Evolutionary conservation across 306 rosid genomes (phyloP), one percentile per base, ranked within the genome.

Genomic region (Begonia fuchsioides): DNA sequence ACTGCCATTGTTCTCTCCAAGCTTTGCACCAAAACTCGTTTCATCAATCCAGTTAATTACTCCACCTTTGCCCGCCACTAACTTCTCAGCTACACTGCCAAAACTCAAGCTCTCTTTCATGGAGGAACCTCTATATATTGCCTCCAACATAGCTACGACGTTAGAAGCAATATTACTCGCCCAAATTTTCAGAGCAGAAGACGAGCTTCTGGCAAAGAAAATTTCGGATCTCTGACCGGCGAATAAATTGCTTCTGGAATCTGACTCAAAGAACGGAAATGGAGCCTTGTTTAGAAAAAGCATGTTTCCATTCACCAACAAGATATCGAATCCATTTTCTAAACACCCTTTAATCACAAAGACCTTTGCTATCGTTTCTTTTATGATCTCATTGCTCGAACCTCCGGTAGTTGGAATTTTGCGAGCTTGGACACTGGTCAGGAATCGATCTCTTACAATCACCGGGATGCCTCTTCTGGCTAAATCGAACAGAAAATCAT

Each of bases 391-490:
- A 10, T 48, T 52, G 40, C 32, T 54, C 35, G 76, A 66, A 47
- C 62, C 75, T 57, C 70, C 59, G 3, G 61, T 62, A 68, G 58
- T 49, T 49, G 50, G 32, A 17, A 17, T 58, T 61, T 84, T 76
- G 56, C 52, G 18, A 64, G 60, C 64, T 61, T 66, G 66, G 32
- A 70, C 44, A 60, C 74, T 66, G 50, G 43, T 66, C 58, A 76
- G 17, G 71, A 90, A 76, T 52, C 57, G 66, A 67, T 81, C 80
- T 13, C 67, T 68, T 47, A 54, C 53, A 49, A 90, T 76, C 59
- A 79, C 82, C 17, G 82, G 77, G 68, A 74, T 77, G 32, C 95
- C 97, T 73, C 90, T 76, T 67, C 95, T 81, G 32, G 84, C 76
- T 48, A 90, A 76, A 65, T 81, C 95, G 56, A 76, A 62, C 44